Evolutionary conservation across 805 yeast genomes (phyloP), one percentile per base, ranked within the genome.

Genomic region (Pichia occidentalis): DNA sequence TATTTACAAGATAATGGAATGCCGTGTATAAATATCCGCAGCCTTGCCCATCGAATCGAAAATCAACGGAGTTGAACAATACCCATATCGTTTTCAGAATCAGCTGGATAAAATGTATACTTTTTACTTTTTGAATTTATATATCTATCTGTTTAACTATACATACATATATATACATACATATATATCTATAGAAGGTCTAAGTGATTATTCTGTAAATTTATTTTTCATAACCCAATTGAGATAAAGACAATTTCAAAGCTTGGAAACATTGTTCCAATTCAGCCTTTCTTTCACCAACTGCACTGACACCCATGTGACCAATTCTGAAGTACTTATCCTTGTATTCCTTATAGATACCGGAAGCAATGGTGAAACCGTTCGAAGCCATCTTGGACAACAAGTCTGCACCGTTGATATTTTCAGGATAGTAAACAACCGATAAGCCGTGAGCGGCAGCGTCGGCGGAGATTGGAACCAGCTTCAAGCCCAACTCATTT

Each of bases 271-370:
- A 73, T 39, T 57, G 57, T 40, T 71, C 74, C 21, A 80, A 59
- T 56, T 80, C 83, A 24, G 70, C 69, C 44, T 75, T 65, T 38
- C 64, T 61, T 26, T 63, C 68, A 49, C 78, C 76, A 42, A 74
- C 63, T 10, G 80, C 84, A 32, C 87, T 72, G 42, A 77, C 79
- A 46, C 97, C 96, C 97, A 90, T 90, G 65, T 88, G 97, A 24
- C 97, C 97, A 43, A 88, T 78, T 63, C 97, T 76, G 68, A 90
- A 85, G 66, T 88, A 88, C 59, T 81, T 79, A 42, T 82, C 73
- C 32, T 76, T 80, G 52, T 86, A 76, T 18, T 77, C 85, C 60
- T 76, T 79, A 65, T 84, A 90, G 47, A 88, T 81, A 42, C 97
- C 97, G 34, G 92, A 94, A 32, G 97, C 95, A 34, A 88, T 72